Evolutionary conservation across 108 stramenopile species (phyloP).

Genomic region (Bacterosira constricta): DNA sequence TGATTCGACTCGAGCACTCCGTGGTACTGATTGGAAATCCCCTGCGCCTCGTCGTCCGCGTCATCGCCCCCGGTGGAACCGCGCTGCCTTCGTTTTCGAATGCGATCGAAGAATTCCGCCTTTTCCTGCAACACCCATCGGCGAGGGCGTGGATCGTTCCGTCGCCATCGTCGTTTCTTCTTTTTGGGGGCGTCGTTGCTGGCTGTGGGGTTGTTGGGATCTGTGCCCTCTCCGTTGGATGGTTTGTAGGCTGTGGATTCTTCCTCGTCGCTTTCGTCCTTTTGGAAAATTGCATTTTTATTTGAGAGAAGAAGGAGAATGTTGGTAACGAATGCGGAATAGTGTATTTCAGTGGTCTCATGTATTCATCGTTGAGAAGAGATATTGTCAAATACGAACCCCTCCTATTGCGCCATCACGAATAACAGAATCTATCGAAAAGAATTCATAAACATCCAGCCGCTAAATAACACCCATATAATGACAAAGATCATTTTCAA

Average conservation of each 20-base stretch:
- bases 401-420: too few species aligned
- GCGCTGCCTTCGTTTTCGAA: conserved; percentile 50
- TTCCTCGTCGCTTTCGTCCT: conserved; percentile 71
- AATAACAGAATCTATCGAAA: not conserved
- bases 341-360: not conserved
- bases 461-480: conserved; percentile 20
- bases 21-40: conserved; percentile 69
- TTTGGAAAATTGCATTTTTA: conserved; percentile 17
- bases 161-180: conserved; percentile 72
- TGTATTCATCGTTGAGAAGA: too few species aligned
- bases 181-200: conserved; percentile 4
- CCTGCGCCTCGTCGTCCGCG: conserved; percentile 1
- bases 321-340: not conserved
- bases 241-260: conserved; percentile 28
- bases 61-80: not conserved
- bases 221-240: not conserved
- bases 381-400: not conserved
- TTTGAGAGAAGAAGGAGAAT: not conserved
- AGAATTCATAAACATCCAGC: not conserved
- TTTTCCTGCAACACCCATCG: conserved; percentile 86
- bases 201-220: conserved; percentile 5
- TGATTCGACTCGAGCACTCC: conserved; percentile 79
- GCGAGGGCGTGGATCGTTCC: conserved; percentile 60
- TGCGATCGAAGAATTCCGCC: conserved; percentile 73
- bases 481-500: not conserved